These are phyloP conservation scores for Sphaerulina musiva DNA, from an alignment of 2,329 filamentous ascomycete genomes.

Conservation along the genomic window DNA sequence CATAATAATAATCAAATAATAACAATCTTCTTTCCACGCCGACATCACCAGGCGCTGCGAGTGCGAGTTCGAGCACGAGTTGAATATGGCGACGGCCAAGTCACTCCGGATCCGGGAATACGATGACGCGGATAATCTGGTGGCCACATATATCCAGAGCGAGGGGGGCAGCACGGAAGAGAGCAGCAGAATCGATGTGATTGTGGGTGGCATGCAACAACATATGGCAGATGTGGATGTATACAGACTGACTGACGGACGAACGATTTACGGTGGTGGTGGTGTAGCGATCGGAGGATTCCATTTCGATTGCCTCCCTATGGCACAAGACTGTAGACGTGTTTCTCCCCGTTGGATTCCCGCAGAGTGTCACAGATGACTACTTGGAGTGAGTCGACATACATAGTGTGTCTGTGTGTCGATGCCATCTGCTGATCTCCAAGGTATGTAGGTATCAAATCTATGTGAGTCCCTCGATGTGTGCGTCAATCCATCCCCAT, in stretches of 20 bases:
- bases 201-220: conserved; percentile 23
- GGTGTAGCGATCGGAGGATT: conserved; percentile 12
- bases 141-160: conserved; percentile 46
- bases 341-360: conserved; percentile 83
- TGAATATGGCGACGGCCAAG: conserved; percentile 9
- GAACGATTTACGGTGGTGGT: conserved; percentile 1
- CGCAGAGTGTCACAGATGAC: conserved; percentile 75
- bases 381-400: conserved; percentile 63
- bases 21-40: background rate
- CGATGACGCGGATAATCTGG: conserved; percentile 47
- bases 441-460: conserved; percentile 54
- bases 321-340: conserved; percentile 54
- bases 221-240: conserved; percentile 20
- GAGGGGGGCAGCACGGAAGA: conserved; percentile 15
- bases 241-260: no score
- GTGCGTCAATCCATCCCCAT: no score
- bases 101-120: conserved; percentile 33
- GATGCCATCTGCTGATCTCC: background rate
- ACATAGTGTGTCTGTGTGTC: no score
- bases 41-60: background rate
- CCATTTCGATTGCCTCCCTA: conserved; percentile 19
- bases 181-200: conserved; percentile 42
- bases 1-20: no score
- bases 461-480: conserved; percentile 46
- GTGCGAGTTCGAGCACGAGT: background rate